Evolutionary conservation across 495 filamentous ascomycete genomes (phyloP).

Genomic region (Penicilliopsis zonata): DNA sequence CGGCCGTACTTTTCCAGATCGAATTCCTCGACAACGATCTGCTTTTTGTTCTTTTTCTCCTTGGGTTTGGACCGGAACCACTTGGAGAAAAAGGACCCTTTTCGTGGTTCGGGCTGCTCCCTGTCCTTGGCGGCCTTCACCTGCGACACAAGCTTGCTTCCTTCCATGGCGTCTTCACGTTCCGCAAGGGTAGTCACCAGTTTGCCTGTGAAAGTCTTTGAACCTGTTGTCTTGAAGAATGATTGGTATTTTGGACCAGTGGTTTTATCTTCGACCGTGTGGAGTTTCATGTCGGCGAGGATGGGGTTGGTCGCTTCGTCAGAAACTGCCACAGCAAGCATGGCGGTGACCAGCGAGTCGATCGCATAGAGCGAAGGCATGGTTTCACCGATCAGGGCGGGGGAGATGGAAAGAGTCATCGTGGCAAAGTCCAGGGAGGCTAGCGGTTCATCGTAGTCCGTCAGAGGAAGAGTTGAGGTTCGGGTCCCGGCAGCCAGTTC

Average conservation of each 20-base stretch:
- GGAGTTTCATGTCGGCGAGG: slow-evolving; percentile 22
- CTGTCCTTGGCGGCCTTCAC: slow-evolving; percentile 11
- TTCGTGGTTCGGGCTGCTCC: slow-evolving; percentile 1
- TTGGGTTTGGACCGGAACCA: slow-evolving; percentile 5
- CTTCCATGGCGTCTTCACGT: slow-evolving; percentile 26
- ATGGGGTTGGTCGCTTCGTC: slow-evolving; percentile 37
- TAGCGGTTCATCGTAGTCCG: slow-evolving; percentile 31
- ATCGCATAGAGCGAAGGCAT: slow-evolving; percentile 56
- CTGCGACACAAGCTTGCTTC: slow-evolving; percentile 18
- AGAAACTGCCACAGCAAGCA: slow-evolving; percentile 55
- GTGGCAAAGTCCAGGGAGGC: slow-evolving; percentile 38
- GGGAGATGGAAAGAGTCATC: slow-evolving; percentile 33
- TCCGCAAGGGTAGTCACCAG: slow-evolving; percentile 30
- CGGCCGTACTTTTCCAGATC: slow-evolving; percentile 35
- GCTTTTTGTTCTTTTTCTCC: slow-evolving; percentile 11
- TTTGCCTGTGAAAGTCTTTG: slow-evolving; percentile 14
- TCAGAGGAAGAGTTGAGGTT: slow-evolving; percentile 30
- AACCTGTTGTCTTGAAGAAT: background rate
- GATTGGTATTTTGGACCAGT: background rate
- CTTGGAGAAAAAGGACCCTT: slow-evolving; percentile 1
- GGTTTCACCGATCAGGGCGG: slow-evolving; percentile 25
- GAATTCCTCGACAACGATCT: slow-evolving; percentile 29
- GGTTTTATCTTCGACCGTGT: slow-evolving; percentile 3
- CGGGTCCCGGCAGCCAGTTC: slow-evolving; percentile 27
- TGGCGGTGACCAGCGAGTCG: slow-evolving; percentile 59